A percentile compares a stretch with the other conserved stretches of the same genome.
These are phyloP conservation scores for Cystobasidiopsis lactophilus DNA, from an alignment of 768 basidiomycete species.

Conservation along the genomic window DNA sequence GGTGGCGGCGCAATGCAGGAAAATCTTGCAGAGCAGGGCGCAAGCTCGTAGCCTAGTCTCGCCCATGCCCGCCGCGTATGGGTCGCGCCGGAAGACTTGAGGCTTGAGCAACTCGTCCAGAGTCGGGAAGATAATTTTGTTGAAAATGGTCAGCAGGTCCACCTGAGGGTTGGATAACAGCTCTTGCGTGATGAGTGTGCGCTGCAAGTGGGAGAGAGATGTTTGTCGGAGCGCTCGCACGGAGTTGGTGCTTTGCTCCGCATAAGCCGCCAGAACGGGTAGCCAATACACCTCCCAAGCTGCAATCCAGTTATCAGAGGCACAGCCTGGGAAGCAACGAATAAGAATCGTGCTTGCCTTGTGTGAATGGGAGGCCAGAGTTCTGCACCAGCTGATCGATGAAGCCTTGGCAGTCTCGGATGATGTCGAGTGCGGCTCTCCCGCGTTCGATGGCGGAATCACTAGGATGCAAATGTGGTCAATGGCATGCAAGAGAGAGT, in stretches of 20 bases:
- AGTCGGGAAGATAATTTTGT: constrained; percentile 69
- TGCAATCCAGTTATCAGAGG: too few relatives aligned
- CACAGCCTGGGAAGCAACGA: background rate
- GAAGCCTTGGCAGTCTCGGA: constrained; percentile 48
- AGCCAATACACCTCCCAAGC: constrained; percentile 61
- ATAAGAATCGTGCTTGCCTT: constrained; percentile 21
- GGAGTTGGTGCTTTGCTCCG: constrained; percentile 60
- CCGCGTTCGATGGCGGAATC: constrained; percentile 62
- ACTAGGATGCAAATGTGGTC: constrained; percentile 21
- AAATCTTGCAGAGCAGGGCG: constrained; percentile 78
- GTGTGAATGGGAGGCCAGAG: constrained; percentile 18
- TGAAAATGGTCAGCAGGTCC: constrained; percentile 63
- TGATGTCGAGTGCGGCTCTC: constrained; percentile 53
- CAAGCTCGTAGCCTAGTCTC: constrained; percentile 74
- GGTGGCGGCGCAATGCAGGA: constrained; percentile 40
- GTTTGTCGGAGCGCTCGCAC: constrained; percentile 63
- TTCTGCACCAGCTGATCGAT: constrained; percentile 39
- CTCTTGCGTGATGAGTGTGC: constrained; percentile 58
- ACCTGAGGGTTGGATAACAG: constrained; percentile 38
- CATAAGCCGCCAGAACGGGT: constrained; percentile 48
- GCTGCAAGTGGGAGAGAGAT: constrained; percentile 59
- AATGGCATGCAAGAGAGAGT: too few relatives aligned
- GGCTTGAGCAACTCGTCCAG: constrained; percentile 75
- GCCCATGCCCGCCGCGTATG: constrained; percentile 46
- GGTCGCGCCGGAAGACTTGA: constrained; percentile 54